A percentile compares a stretch with the other conserved stretches of the same genome.
Evolutionary conservation across 2,329 filamentous ascomycete genomes (phyloP).

Genomic region (Thielaviopsis cerberus): DNA sequence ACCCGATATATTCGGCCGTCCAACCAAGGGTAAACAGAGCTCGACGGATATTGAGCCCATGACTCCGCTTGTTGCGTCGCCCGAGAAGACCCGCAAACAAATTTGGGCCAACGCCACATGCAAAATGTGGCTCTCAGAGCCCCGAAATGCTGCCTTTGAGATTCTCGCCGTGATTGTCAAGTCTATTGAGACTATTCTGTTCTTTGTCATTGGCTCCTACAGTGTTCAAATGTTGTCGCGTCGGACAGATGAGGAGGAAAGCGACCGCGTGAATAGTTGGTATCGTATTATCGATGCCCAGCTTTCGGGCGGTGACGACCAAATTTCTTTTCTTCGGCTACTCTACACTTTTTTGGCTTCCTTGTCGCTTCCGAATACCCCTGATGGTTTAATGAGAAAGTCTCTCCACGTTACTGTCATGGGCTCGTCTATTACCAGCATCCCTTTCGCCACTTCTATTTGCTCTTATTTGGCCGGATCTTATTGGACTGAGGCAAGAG

Average conservation of each 20-base stretch:
- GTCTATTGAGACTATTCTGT: conserved; percentile 61
- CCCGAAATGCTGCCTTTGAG: conserved; percentile 72
- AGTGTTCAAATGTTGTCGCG: conserved; percentile 65
- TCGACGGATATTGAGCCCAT: conserved; percentile 30
- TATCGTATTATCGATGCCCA: conserved; percentile 84
- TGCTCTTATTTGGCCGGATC: conserved; percentile 47
- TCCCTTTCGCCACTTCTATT: conserved; percentile 20
- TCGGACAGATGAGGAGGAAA: conserved; percentile 67
- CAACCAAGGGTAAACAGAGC: conserved; percentile 30
- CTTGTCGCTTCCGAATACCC: conserved; percentile 67
- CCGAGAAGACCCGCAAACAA: conserved; percentile 52
- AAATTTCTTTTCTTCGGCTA: conserved; percentile 74
- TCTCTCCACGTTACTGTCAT: conserved; percentile 80
- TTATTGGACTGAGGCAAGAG: conserved; percentile 68
- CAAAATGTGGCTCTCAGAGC: conserved; percentile 66
- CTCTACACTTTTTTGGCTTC: conserved; percentile 76
- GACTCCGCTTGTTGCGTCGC: conserved; percentile 57
- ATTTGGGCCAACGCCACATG: conserved; percentile 89
- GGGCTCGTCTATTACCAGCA: conserved; percentile 18
- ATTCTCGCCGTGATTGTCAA: conserved; percentile 64
- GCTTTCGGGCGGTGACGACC: conserved; percentile 71
- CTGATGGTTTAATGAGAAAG: conserved; percentile 72
- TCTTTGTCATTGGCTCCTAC: conserved; percentile 58
- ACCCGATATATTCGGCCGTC: conserved; percentile 29
- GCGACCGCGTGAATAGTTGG: conserved; percentile 78